Conservation (phyloP, 2,329 filamentous ascomycete species). For the Beauveria sp. region DNA sequence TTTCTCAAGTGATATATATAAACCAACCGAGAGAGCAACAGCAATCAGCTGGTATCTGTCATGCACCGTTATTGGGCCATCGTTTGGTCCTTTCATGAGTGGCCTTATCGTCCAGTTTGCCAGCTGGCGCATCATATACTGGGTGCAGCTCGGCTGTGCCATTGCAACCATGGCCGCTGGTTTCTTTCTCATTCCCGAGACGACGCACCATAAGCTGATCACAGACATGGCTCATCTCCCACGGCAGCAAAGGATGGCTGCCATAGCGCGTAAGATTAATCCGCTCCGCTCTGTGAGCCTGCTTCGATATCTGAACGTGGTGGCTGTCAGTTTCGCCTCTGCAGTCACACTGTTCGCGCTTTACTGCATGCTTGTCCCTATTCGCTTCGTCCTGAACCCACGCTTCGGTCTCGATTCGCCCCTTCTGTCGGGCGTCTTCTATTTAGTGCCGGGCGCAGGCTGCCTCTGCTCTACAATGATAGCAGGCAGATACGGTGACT, state of each 20-base stretch:
- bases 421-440: slow-evolving; percentile 63
- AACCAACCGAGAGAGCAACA: slow-evolving; percentile 61
- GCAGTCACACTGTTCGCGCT: slow-evolving; percentile 68
- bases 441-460: slow-evolving; percentile 63
- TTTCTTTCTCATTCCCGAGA: slow-evolving; percentile 64
- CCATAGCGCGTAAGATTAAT: slow-evolving; percentile 57
- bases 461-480: slow-evolving; percentile 63
- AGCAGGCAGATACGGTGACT: slow-evolving; percentile 65
- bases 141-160: slow-evolving; percentile 64
- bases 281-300: slow-evolving; percentile 56
- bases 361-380: slow-evolving; percentile 51
- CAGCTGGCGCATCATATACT: slow-evolving; percentile 70
- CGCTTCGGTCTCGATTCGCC: slow-evolving; percentile 62
- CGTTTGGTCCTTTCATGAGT: slow-evolving; percentile 62
- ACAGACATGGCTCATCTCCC: slow-evolving; percentile 53
- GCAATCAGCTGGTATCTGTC: slow-evolving; percentile 67
- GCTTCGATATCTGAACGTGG: slow-evolving; percentile 62
- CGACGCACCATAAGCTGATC: slow-evolving; percentile 57
- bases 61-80: slow-evolving; percentile 64
- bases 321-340: slow-evolving; percentile 51
- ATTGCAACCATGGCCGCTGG: slow-evolving; percentile 52
- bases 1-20: slow-evolving; percentile 46
- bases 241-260: slow-evolving; percentile 38
- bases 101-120: slow-evolving; percentile 70
- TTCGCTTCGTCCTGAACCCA: slow-evolving; percentile 67